phyloP scores from a whole-genome alignment of 805 yeast genomes.

The Candida patagonica region DNA sequence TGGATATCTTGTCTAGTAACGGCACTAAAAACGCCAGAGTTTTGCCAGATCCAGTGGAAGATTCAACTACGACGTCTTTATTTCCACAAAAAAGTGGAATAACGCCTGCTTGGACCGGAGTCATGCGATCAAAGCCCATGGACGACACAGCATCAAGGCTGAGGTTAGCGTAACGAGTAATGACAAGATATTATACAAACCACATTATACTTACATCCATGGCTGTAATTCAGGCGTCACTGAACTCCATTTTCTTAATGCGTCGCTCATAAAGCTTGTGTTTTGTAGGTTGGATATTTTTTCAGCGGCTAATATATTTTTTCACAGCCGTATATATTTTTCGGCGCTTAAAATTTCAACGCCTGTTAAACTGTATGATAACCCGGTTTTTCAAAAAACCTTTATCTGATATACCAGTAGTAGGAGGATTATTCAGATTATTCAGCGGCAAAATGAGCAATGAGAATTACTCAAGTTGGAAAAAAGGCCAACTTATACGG shows the following conservation, averaged over 20 bases:
- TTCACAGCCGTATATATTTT: too few relatives aligned
- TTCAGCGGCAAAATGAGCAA: too few relatives aligned
- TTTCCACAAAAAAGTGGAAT: slow-evolving; percentile 76
- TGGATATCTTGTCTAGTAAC: slow-evolving; percentile 52
- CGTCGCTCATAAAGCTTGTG: neutral
- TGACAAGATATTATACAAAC: too few relatives aligned
- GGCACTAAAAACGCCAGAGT: slow-evolving; percentile 88
- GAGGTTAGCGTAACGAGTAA: neutral
- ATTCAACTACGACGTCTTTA: slow-evolving; percentile 94
- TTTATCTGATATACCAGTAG: too few relatives aligned
- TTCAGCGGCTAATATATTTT: too few relatives aligned
- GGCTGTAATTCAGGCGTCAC: slow-evolving; percentile 46
- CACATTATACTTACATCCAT: slow-evolving; percentile 42
- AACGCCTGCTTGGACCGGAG: slow-evolving; percentile 95
- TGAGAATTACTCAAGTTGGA: slow-evolving; percentile 47
- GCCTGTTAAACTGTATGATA: too few relatives aligned
- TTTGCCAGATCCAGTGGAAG: slow-evolving; percentile 98
- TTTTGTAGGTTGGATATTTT: neutral
- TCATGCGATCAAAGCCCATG: slow-evolving; percentile 72
- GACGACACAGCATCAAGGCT: slow-evolving; percentile 53
- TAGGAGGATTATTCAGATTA: too few relatives aligned
- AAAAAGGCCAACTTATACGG: slow-evolving; percentile 52
- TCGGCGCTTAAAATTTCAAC: too few relatives aligned
- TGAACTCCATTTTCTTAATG: slow-evolving; percentile 55
- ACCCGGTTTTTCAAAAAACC: too few relatives aligned